Evolutionary conservation across 768 basidiomycete species (phyloP).

Genomic region (Gyrodon lividus): DNA sequence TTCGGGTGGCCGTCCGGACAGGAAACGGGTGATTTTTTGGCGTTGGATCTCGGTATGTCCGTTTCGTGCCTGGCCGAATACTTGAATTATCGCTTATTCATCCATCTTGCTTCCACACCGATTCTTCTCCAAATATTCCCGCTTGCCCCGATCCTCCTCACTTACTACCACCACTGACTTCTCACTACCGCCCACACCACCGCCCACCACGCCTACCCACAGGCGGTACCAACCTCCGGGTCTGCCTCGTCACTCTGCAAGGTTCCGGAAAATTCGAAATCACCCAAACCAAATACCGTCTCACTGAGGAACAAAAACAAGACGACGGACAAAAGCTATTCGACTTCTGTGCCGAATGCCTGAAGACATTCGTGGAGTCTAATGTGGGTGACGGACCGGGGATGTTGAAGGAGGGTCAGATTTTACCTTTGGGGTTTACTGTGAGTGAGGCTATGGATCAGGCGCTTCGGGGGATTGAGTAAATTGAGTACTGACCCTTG

Average conservation of each 20-base stretch:
- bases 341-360: slow-evolving; percentile 95
- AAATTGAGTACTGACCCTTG: neutral
- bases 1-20: slow-evolving; percentile 93
- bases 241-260: slow-evolving; percentile 90
- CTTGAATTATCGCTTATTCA: too few relatives aligned
- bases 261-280: slow-evolving; percentile 97
- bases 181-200: neutral
- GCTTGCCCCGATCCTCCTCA: slow-evolving; percentile 2
- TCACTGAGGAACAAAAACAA: slow-evolving; percentile 97
- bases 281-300: slow-evolving; percentile 94
- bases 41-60: slow-evolving; percentile 78
- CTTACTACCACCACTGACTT: neutral
- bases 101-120: too few relatives aligned
- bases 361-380: slow-evolving; percentile 83
- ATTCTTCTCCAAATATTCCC: neutral
- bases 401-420: slow-evolving; percentile 48
- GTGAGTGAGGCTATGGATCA: slow-evolving; percentile 43
- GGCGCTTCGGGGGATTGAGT: neutral
- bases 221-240: slow-evolving; percentile 98
- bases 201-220: neutral
- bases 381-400: slow-evolving; percentile 57
- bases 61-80: too few relatives aligned
- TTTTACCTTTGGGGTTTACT: slow-evolving; percentile 89
- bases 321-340: slow-evolving; percentile 95
- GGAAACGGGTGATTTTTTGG: slow-evolving; percentile 87